Evolutionary conservation across 768 basidiomycete species (phyloP), one percentile per base, ranked within the genome.

Genomic region (Piloderma croceum): DNA sequence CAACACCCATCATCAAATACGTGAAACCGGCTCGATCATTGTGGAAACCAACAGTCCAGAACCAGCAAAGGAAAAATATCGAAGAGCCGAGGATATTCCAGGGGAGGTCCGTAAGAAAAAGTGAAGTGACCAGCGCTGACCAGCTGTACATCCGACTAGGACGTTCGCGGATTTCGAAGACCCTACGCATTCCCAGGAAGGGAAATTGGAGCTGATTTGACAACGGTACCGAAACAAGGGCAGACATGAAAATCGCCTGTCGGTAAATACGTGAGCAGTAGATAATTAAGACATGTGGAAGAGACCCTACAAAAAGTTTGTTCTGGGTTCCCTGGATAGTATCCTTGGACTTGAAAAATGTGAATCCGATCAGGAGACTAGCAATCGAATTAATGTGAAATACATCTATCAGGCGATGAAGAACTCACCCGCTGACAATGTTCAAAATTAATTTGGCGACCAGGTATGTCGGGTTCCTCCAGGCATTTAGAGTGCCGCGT

Each of bases 141-240:
- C 81, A 84, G 42, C 68, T 70, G 57, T 84, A 84, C 63, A 78
- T 81, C 29, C 73, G 63, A 40, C 76, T 78, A 0, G 81, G 69
- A 3, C 77, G 70, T 55, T 85, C 82, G n/a, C 82, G 73, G 27
- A 80, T 73, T 51, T 81, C 78, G 47, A 81, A 83, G 21, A 84
- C 62, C 1, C 55, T 61, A 13, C 83, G 76, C 39, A 75, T 69
- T 21, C 63, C 59, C 43, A 83, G 66, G 62, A 75, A 83, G 25
- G 73, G 67, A 12, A 76, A 71, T 53, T 81, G 80, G 1, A 83
- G 67, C 50, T 84, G 81, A 49, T 80, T 77, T 7, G 76, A 68
- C 17, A 82, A 61, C 1, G 79, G 73, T 0, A 74, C 73, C 49
- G 60, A 49, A 31, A 66, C 29, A 43, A 82, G 72, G 23, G 70